Evolutionary conservation across 371 early-diverging fungal genomes (phyloP).

Genomic region (Amoeboaphelidium protococcarum): DNA sequence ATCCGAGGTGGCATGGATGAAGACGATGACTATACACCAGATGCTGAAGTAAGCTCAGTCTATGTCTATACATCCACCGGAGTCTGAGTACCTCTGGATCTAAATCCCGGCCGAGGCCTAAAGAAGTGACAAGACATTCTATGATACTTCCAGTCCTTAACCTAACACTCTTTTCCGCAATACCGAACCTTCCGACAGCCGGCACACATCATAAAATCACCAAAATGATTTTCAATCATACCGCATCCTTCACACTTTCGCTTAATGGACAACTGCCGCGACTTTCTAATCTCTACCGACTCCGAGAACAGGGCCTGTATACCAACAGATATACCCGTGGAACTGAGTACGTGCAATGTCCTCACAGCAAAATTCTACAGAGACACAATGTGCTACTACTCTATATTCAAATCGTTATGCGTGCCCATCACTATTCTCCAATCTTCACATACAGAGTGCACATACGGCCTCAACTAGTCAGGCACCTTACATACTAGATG

Average conservation of each 20-base stretch:
- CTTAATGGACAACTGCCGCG: background rate
- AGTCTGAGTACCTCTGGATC: background rate
- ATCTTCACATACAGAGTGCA: no score
- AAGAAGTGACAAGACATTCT: background rate
- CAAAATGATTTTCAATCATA: background rate
- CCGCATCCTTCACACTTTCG: background rate
- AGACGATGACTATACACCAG: no score
- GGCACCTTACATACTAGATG: background rate
- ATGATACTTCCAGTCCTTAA: background rate
- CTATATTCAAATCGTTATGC: no score
- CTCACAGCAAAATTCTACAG: background rate
- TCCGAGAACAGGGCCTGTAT: background rate
- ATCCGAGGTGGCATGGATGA: no score
- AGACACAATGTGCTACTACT: no score
- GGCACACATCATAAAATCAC: background rate
- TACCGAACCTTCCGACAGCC: background rate
- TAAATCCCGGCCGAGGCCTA: background rate
- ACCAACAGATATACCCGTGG: background rate
- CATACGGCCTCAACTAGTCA: no score
- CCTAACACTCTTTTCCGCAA: background rate
- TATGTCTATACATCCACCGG: background rate
- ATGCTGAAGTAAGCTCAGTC: no score
- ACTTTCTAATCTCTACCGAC: background rate
- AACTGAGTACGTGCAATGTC: background rate
- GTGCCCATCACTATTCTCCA: no score